Percentiles rank a stretch among this genome's conserved stretches.
Evolutionary conservation across 371 early-diverging fungal species (phyloP).

Genomic region (Saksenaea vasiformis): DNA sequence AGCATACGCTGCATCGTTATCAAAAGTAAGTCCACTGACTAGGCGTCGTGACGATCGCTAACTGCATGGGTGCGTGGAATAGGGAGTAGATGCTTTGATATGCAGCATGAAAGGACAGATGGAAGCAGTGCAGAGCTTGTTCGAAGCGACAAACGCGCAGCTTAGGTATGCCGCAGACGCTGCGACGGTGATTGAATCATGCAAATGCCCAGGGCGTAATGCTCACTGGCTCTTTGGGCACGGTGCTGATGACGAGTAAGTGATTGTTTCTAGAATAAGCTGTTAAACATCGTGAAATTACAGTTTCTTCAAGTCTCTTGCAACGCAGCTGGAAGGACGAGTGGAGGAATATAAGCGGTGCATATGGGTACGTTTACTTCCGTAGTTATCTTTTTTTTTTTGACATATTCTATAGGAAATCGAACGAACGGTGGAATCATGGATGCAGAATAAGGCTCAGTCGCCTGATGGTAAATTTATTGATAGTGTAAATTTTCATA

Average conservation of each 20-base stretch:
- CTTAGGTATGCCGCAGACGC: constrained; percentile 41
- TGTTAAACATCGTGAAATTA: neutral
- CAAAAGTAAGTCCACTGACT: constrained; percentile 24
- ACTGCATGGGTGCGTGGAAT: neutral
- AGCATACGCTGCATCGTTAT: constrained; percentile 24
- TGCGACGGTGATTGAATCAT: constrained; percentile 36
- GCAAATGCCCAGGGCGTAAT: constrained; percentile 32
- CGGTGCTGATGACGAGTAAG: constrained; percentile 44
- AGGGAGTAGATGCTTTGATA: constrained; percentile 42
- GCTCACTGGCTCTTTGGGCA: constrained; percentile 46
- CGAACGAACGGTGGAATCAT: constrained; percentile 40
- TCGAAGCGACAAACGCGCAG: constrained; percentile 34
- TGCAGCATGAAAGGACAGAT: constrained; percentile 31
- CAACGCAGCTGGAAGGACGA: constrained; percentile 28
- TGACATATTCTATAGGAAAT: constrained; percentile 25
- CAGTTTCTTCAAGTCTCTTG: constrained; percentile 37
- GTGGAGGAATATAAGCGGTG: constrained; percentile 40
- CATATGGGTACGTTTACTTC: constrained; percentile 24
- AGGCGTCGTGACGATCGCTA: neutral
- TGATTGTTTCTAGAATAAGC: neutral
- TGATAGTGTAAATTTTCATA: neutral
- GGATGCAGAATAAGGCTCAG: constrained; percentile 32
- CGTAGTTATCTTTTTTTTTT: neutral
- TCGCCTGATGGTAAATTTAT: constrained; percentile 43
- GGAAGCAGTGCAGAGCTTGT: constrained; percentile 26